Evolutionary conservation across 2,329 filamentous ascomycete species (phyloP).

Genomic region (Cucurbitaria berberidis): DNA sequence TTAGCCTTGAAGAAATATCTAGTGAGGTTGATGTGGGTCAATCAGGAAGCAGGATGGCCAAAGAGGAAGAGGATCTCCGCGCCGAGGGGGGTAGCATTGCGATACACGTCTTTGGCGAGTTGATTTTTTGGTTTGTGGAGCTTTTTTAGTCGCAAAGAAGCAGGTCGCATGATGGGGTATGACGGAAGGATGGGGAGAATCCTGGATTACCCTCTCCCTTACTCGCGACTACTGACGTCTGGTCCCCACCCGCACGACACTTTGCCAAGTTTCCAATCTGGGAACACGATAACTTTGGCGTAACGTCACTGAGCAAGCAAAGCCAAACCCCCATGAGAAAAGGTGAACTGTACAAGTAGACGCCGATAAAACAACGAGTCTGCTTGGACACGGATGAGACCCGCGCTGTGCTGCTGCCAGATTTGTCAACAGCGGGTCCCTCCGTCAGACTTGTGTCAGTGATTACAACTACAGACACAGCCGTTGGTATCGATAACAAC

Average conservation of each 20-base stretch:
- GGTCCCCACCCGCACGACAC: not conserved
- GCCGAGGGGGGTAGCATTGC: no score
- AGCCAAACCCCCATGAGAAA: no score
- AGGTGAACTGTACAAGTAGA: no score
- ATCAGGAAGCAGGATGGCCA: no score
- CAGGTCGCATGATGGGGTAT: not conserved
- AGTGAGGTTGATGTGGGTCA: no score
- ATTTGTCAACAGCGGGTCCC: not conserved
- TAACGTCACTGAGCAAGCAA: no score
- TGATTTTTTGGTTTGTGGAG: not conserved
- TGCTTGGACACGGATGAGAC: not conserved
- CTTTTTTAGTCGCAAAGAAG: not conserved
- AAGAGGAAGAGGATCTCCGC: no score
- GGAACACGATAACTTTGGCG: no score
- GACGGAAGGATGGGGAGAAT: not conserved
- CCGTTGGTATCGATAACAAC: constrained; percentile 8
- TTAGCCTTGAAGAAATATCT: no score
- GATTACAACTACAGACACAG: not conserved
- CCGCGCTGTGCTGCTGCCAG: not conserved
- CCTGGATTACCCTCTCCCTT: not conserved
- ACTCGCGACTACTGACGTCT: not conserved
- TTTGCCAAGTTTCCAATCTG: no score
- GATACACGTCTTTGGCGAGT: not conserved
- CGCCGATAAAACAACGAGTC: no score
- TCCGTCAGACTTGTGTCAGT: not conserved